A percentile compares a stretch with the other conserved stretches of the same genome.
phyloP scores from a whole-genome alignment of 345 rosid genomes.

The Salix viminalis region DNA sequence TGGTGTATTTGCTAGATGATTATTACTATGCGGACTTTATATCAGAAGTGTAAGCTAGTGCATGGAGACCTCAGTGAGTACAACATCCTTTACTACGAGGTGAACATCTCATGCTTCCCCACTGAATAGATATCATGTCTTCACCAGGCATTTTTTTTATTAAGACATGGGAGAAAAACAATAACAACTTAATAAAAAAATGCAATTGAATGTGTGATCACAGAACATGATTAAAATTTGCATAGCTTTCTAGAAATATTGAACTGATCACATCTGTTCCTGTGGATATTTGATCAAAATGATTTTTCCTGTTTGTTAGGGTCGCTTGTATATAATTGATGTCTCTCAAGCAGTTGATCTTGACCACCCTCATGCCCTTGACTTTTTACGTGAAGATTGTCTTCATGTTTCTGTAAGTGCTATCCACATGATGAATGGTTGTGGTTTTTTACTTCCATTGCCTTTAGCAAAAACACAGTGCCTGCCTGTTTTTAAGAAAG shows the following conservation, averaged over 20 bases:
- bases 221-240: too few species aligned
- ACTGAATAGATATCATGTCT: neutral
- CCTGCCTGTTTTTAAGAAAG: neutral
- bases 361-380: constrained; percentile 90
- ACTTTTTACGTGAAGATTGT: constrained; percentile 90
- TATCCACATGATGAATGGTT: neutral
- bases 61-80: constrained; percentile 99
- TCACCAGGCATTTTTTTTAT: neutral
- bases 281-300: neutral
- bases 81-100: constrained; percentile 90
- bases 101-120: constrained; percentile 22
- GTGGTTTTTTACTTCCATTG: neutral
- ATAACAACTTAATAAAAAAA: neutral
- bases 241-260: neutral
- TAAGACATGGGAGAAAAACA: neutral
- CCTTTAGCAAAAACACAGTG: neutral
- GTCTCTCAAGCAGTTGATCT: constrained; percentile 96
- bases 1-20: constrained; percentile 49
- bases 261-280: neutral
- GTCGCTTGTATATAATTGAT: constrained; percentile 84
- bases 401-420: constrained; percentile 83
- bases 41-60: constrained; percentile 93
- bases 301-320: constrained; percentile 40
- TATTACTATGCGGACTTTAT: constrained; percentile 69
- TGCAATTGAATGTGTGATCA: too few species aligned